Conservation (phyloP, 2,329 filamentous ascomycete genomes). For the Septoria linicola region DNA sequence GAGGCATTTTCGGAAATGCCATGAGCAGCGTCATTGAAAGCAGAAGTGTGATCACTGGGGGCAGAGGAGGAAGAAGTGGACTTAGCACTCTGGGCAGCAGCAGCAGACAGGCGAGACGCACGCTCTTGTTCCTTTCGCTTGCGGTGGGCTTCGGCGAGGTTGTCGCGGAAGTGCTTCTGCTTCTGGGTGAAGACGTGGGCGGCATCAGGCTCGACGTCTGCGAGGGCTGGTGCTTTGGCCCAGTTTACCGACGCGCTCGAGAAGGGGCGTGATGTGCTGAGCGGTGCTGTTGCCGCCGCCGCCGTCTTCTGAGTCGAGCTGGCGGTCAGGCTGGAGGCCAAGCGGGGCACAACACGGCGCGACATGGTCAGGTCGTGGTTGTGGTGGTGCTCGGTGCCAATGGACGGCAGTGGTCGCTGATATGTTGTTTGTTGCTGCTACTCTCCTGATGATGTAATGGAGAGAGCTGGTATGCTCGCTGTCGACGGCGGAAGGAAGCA, state of each 20-base stretch:
- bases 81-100: constrained; percentile 38
- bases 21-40: constrained; percentile 22
- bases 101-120: constrained; percentile 53
- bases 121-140: constrained; percentile 79
- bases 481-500: too few species aligned
- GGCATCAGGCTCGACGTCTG: constrained; percentile 74
- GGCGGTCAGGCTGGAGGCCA: constrained; percentile 14
- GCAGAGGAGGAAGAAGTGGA: constrained; percentile 44
- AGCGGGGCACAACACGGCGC: constrained; percentile 26
- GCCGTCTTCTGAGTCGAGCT: constrained; percentile 17
- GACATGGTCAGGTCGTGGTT: constrained; percentile 21
- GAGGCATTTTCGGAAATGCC: constrained; percentile 9
- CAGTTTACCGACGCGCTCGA: constrained; percentile 16
- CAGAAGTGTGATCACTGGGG: constrained; percentile 29
- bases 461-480: too few species aligned
- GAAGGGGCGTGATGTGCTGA: constrained; percentile 25
- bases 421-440: too few species aligned
- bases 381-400: too few species aligned
- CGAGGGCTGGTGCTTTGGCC: constrained; percentile 66
- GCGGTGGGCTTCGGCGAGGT: constrained; percentile 72
- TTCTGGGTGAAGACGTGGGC: constrained; percentile 75
- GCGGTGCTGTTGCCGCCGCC: too few species aligned
- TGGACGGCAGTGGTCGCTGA: too few species aligned
- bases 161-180: constrained; percentile 83
- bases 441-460: too few species aligned